Conservation (phyloP, 2,329 filamentous ascomycete species). For the Botrytis elliptica region DNA sequence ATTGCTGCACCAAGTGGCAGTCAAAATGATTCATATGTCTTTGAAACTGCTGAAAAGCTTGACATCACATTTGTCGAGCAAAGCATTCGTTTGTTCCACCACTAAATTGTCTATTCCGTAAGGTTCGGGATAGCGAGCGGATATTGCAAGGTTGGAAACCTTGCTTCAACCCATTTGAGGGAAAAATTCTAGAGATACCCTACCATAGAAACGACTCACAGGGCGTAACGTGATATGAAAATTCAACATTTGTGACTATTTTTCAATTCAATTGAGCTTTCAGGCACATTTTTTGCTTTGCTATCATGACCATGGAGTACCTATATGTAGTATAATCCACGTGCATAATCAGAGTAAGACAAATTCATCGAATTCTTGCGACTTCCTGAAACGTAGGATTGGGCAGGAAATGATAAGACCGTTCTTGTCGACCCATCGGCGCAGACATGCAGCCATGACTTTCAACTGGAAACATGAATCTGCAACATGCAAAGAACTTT, state of each 20-base stretch:
- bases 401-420: background rate
- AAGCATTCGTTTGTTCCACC: constrained; percentile 90
- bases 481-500: background rate
- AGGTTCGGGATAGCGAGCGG: constrained; percentile 11
- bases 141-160: constrained; percentile 26
- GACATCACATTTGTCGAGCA: constrained; percentile 96
- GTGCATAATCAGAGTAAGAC: background rate
- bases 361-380: background rate
- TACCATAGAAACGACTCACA: constrained; percentile 14
- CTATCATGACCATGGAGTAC: background rate
- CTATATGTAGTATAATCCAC: background rate
- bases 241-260: constrained; percentile 13
- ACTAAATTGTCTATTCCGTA: constrained; percentile 53
- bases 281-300: background rate
- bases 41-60: constrained; percentile 87
- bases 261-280: background rate
- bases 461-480: background rate
- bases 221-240: constrained; percentile 17
- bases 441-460: background rate
- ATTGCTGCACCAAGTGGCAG: constrained; percentile 90
- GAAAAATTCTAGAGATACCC: constrained; percentile 24
- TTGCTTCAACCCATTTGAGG: constrained; percentile 10
- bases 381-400: background rate
- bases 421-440: background rate
- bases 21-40: constrained; percentile 78